Base-by-base conservation (phyloP, 495 filamentous ascomycete genomes). In the Aspergillus ostianus region DNA sequence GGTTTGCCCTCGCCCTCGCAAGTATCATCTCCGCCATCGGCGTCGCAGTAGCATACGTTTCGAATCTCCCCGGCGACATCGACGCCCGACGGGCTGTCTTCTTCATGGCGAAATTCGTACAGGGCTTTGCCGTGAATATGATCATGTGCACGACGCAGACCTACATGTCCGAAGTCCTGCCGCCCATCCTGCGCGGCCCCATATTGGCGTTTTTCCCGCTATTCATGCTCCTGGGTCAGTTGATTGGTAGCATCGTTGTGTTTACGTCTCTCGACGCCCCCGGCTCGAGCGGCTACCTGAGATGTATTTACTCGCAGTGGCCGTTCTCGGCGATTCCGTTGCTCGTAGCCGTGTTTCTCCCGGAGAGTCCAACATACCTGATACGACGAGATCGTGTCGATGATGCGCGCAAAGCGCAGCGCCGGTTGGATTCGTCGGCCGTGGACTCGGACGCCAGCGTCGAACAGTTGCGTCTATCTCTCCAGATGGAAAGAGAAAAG, bases 321-420 rank as follows among this genome's bases (percentile, higher is more conserved):
- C 63, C 71, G 0, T 75, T 77, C 26, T 75, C 72, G 0, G 67
- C 59, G 0, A 50, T 87, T 21, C 76, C 89, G 9, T 78, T 87
- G 20, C 58, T 77, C 36, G 87, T 88, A 21, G 87, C 89, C 67
- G 61, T 85, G 18, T 85, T 89, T 67, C 76, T 93, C 82, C 89
- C 89, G 1, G 90, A 90, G 74, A 90, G 87, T 5, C 90, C 89
- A 0, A 81, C 87, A 62, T 91, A 88, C 83, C 77, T 91, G 1
- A 71, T 87, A 19, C 83, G 90, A 61, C 84, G 87, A 61, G 72
- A 77, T 47, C 84, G 85, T 26, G 80, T 87, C 59, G 77, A 77
- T 0, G 87, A 87, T 67, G 88, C 87, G 0, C 81, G 81, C 54
- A 27, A 55, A 57, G 0, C 64, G 4, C 68, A 70, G 46, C 30